phyloP scores from a whole-genome alignment of 2,329 filamentous ascomycete genomes.

The Cercospora janseana region DNA sequence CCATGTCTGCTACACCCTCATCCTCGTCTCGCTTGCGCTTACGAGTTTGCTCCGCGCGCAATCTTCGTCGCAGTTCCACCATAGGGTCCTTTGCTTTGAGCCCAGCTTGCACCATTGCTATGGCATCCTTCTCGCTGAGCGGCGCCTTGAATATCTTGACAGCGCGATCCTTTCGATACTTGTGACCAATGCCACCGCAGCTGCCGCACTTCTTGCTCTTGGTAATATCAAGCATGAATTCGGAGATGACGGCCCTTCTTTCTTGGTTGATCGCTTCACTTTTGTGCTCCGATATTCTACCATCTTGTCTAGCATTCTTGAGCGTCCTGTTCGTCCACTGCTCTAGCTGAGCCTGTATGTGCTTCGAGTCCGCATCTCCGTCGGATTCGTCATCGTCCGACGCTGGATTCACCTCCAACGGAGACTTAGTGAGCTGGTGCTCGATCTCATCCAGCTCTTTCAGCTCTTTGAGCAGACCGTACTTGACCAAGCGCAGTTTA shows the following conservation, averaged over 20 bases:
- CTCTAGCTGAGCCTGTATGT: conserved; percentile 56
- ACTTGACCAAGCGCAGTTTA: conserved; percentile 80
- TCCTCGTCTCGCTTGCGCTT: conserved; percentile 55
- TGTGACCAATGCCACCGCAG: conserved; percentile 70
- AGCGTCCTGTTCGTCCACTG: conserved; percentile 73
- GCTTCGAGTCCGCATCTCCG: conserved; percentile 59
- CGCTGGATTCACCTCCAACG: conserved; percentile 10
- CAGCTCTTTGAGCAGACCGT: conserved; percentile 73
- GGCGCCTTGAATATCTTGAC: conserved; percentile 92
- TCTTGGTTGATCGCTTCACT: conserved; percentile 80
- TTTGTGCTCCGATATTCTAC: conserved; percentile 59
- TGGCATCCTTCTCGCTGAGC: conserved; percentile 69
- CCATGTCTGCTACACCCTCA: conserved; percentile 68
- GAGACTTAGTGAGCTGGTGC: conserved; percentile 21
- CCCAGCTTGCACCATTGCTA: conserved; percentile 69
- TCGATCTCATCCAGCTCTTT: conserved; percentile 49
- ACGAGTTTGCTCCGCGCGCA: conserved; percentile 40
- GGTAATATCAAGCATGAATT: conserved; percentile 73
- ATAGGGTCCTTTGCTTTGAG: conserved; percentile 71
- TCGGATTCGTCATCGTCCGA: conserved; percentile 56
- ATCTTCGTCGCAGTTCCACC: conserved; percentile 54
- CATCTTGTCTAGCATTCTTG: conserved; percentile 53
- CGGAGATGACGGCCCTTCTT: conserved; percentile 72
- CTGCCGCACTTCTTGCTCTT: conserved; percentile 67
- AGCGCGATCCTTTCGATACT: conserved; percentile 83